Base-by-base conservation (phyloP, 2,329 filamentous ascomycete genomes). In the Macroventuria anomochaeta region DNA sequence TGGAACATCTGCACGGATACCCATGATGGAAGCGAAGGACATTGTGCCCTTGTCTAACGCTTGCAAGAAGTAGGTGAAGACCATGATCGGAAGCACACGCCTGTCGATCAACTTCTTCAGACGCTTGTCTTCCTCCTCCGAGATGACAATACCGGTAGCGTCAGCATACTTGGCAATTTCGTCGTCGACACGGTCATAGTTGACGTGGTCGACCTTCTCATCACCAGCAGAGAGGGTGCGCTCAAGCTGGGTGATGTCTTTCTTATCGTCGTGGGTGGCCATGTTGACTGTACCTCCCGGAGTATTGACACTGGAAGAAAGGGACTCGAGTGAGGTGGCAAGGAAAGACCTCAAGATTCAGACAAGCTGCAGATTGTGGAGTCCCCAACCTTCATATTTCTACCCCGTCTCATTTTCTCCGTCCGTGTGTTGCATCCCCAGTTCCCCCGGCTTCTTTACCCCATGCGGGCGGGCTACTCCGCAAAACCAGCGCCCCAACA, bases 91-190 rank as follows among this genome's bases (percentile, higher is more conserved):
- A 36, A 93, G 76, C 2, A 91, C 82, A 26, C 88, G 83, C 57
- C 78, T 81, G 72, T 91, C 87, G 60, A 91, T 89, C 77, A 85
- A 77, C 44, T 74, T 80, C 58, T 84, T 85, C 46, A 92, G 78
- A 25, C 87, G 78, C 32, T 74, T 79, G 71, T 84, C 86, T 47
- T 88, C 84, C 53, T 83, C 84, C 1, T 79, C 75, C 3, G 81
- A 78, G 64, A 91, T 75, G 42, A 90, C 76, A 5, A 76, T 77
- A 18, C 57, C 15, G 70, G 74, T 79, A 17, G 81, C 80, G 17
- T 80, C 80, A 23, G 85, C 83, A 75, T 92, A 92, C 69, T 87
- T 83, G 42, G 87, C 86, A 31, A 92, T 77, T 74, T 92, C 89
- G 49, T 82, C 80, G 74, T 92, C 89, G 49, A 91, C 81, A 64